Base-by-base conservation (phyloP, 768 basidiomycete species). In the Mycena floridula region DNA sequence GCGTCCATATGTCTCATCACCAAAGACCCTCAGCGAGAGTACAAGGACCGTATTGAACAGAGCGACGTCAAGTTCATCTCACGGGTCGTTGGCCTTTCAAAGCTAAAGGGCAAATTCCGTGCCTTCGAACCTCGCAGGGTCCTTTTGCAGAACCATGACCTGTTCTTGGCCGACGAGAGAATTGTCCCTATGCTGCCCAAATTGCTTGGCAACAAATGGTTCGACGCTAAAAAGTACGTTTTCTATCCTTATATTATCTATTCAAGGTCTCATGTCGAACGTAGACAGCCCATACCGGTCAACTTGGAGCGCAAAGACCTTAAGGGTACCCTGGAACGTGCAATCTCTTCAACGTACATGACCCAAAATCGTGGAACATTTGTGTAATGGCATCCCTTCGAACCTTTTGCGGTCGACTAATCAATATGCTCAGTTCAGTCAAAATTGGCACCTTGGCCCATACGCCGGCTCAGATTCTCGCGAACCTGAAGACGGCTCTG, bases 231-330 rank as follows among this genome's bases (percentile, higher is more conserved):
- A 68, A 98, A 97, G 93, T 96, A 54, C 51, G 88, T 57, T 8
- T 30, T 30, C 18, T 35, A 27, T 36, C 22, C 5, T 46, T 13
- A 7, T 21, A 13, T 42, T 32, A 20, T 23, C n/a, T 7, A 41
- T 12, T 20, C 15, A 35, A 44, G 27, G 50, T 37, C 45, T 50
- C n/a, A 50, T 51, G 15, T 36, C 22, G 37, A 18, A 40, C 48
- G 5, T 46, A 97, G 94, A 67, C 90, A 95, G 62, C 96, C 96
- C 1, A 89, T 97, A 25, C 92, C 96, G 1, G 95, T 98, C n/a
- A 83, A 79, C 51, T 62, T 99, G 42, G 82, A 76, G 9, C 80
- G 85, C 20, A 93, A 92, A 58, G 88, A 95, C 63, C 74, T 99
- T 47, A 98, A 97, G 61, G 77, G 73, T 38, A 93, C 97, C 56